Percentiles rank a stretch among this genome's conserved stretches.
Conservation (phyloP, 1,284 basidiomycete species). For the Heliocybe sulcata region DNA sequence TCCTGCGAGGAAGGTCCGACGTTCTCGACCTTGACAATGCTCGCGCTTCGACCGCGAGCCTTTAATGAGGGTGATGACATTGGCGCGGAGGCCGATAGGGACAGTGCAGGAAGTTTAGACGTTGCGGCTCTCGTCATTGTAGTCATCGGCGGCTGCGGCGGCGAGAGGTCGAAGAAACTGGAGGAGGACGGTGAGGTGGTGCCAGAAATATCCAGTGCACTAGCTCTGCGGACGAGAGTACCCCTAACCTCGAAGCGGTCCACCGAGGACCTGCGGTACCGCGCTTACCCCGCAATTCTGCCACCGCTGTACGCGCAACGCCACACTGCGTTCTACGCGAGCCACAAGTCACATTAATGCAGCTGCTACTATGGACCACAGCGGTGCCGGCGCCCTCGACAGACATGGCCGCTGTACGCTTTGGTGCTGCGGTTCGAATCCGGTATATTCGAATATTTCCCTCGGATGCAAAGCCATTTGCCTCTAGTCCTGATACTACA, state of each 20-base stretch:
- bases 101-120: background rate
- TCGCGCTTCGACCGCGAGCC: conserved; percentile 65
- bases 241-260: background rate
- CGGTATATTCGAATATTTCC: conserved; percentile 59
- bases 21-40: conserved; percentile 85
- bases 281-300: background rate
- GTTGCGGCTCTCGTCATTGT: background rate
- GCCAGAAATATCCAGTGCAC: background rate
- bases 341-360: conserved; percentile 27
- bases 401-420: conserved; percentile 58
- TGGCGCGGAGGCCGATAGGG: background rate
- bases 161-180: background rate
- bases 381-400: conserved; percentile 50
- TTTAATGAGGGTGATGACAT: conserved; percentile 20
- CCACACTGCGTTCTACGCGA: background rate
- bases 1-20: conserved; percentile 75
- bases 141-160: background rate
- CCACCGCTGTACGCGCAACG: no score
- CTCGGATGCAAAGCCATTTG: conserved; percentile 51
- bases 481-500: conserved; percentile 44
- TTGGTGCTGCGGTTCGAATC: conserved; percentile 54
- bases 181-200: background rate
- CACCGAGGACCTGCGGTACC: background rate
- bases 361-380: conserved; percentile 61
- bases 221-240: background rate